Percentiles rank a stretch among this genome's conserved stretches.
Conservation (phyloP, 139 green algal genomes). For the Deuterostichococcus epilithicus region DNA sequence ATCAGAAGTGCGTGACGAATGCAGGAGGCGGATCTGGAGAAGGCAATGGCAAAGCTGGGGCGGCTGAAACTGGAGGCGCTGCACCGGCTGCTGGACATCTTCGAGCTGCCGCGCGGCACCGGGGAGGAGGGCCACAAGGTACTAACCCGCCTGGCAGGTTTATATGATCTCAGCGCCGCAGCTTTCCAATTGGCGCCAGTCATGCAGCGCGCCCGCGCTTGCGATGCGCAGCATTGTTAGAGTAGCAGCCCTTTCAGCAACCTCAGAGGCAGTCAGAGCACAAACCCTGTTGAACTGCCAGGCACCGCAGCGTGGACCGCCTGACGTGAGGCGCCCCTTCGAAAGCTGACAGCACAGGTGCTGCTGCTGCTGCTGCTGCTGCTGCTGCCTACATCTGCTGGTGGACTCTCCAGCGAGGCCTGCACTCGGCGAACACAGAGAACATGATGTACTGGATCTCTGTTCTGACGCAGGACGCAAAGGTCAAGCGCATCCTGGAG, state of each 20-base stretch:
- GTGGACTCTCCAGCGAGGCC: neutral
- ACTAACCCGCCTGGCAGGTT: neutral
- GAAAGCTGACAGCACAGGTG: neutral
- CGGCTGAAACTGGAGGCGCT: constrained; percentile 51
- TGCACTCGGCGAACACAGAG: neutral
- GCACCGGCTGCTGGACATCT: constrained; percentile 49
- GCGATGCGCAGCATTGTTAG: neutral
- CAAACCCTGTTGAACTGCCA: neutral
- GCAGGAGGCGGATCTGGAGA: constrained; percentile 52
- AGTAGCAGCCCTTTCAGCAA: neutral
- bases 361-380: neutral
- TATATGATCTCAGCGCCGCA: neutral
- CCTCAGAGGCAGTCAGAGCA: neutral
- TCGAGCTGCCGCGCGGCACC: constrained; percentile 53
- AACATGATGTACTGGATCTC: neutral
- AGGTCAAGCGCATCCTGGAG: constrained; percentile 50
- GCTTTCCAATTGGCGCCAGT: neutral
- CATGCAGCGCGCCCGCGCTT: neutral
- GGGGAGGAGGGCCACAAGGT: constrained; percentile 49
- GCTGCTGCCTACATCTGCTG: neutral
- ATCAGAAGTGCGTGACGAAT: neutral
- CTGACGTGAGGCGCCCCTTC: neutral
- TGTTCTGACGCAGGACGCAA: constrained; percentile 38
- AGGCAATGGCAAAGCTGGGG: constrained; percentile 32
- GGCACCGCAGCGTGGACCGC: neutral